Evolutionary conservation across 768 basidiomycete species (phyloP).

Genomic region (Cytidiella melzeri): DNA sequence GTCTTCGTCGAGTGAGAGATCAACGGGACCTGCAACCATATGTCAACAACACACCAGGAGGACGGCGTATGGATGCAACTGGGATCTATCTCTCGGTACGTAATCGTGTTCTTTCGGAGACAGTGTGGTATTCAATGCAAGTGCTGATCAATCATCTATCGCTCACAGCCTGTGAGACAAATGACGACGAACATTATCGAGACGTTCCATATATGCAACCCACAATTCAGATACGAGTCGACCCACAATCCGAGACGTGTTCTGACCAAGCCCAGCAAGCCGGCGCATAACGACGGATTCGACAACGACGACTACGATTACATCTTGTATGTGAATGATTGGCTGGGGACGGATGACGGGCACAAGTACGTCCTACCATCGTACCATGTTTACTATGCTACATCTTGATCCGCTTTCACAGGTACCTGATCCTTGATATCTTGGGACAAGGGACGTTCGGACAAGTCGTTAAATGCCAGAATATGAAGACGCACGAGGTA

Average conservation of each 20-base stretch:
- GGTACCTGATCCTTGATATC: conserved; percentile 96
- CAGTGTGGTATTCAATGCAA: too few relatives aligned
- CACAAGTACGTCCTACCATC: conserved; percentile 66
- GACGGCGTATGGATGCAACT: conserved; percentile 71
- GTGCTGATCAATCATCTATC: too few relatives aligned
- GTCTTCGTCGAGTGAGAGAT: conserved; percentile 75
- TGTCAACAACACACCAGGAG: conserved; percentile 52
- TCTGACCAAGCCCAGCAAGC: conserved; percentile 95
- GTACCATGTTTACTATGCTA: conserved; percentile 7
- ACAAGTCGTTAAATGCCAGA: conserved; percentile 99
- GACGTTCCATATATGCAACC: conserved; percentile 93
- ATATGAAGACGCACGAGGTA: conserved; percentile 98
- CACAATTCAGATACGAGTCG: conserved; percentile 91
- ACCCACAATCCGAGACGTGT: conserved; percentile 93
- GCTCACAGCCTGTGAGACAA: conserved; percentile 48
- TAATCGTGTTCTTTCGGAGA: conserved; percentile 15
- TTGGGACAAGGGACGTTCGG: conserved; percentile 99
- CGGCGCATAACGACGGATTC: conserved; percentile 91
- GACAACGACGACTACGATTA: conserved; percentile 99
- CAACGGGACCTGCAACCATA: conserved; percentile 73
- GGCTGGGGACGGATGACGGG: conserved; percentile 89
- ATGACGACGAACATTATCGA: conserved; percentile 84
- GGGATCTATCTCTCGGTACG: conserved; percentile 80
- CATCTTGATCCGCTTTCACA: conserved; percentile 25
- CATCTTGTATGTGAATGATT: conserved; percentile 98